A percentile compares a stretch with the other conserved stretches of the same genome.
Conservation (phyloP, 208 protist species). For the Endotrypanum monterogeii region DNA sequence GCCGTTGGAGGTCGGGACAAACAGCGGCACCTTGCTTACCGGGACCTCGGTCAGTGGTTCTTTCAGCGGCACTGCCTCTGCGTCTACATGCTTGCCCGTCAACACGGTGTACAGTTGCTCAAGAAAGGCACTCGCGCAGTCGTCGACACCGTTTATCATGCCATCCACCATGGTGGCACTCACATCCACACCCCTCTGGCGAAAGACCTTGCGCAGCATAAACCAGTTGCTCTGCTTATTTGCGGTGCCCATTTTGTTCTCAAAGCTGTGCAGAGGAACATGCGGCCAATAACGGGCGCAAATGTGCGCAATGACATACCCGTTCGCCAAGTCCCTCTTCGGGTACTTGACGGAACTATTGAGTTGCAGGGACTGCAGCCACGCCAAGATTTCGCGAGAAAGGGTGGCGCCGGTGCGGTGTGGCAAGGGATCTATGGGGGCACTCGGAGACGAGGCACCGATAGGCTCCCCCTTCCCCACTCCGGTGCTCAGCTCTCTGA, state of each 20-base stretch:
- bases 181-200: conserved; percentile 58
- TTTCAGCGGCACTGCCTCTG: conserved; percentile 38
- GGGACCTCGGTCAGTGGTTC: conserved; percentile 35
- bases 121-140: conserved; percentile 76
- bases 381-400: conserved; percentile 88
- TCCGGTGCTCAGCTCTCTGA: not conserved
- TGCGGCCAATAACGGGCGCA: conserved; percentile 91
- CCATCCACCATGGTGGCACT: conserved; percentile 74
- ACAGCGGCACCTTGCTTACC: conserved; percentile 24
- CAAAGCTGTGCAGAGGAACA: conserved; percentile 92
- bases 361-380: conserved; percentile 91
- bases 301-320: conserved; percentile 92
- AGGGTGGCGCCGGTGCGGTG: conserved; percentile 32
- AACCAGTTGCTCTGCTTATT: conserved; percentile 93
- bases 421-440: not conserved
- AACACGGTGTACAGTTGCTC: conserved; percentile 80
- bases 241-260: conserved; percentile 64
- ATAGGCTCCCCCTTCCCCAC: not conserved
- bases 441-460: not conserved
- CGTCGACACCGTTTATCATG: conserved; percentile 72
- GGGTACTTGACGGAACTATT: conserved; percentile 76
- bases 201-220: conserved; percentile 72
- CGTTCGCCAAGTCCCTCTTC: conserved; percentile 92
- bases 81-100: conserved; percentile 51
- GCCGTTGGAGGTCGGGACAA: conserved; percentile 20